These are phyloP conservation scores for Penicillium tannophilum DNA, from an alignment of 495 filamentous ascomycete genomes.

Conservation along the genomic window DNA sequence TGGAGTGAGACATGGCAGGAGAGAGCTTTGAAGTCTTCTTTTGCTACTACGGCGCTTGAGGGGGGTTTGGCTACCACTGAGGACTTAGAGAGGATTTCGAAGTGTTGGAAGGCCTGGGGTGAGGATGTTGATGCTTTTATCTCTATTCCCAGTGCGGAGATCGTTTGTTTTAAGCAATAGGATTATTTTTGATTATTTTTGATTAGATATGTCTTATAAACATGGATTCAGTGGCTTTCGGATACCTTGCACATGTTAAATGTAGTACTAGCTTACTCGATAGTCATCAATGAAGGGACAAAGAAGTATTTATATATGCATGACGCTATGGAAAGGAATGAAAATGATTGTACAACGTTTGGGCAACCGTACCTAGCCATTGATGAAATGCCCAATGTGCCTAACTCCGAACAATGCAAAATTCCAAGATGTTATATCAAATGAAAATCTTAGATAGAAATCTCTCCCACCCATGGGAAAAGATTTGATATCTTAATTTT, in stretches of 20 bases:
- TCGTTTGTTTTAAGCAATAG: slow-evolving; percentile 44
- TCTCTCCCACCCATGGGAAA: too few species aligned
- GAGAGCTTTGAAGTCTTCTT: slow-evolving; percentile 38
- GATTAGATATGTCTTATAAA: background rate
- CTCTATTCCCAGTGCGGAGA: slow-evolving; percentile 47
- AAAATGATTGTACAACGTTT: background rate
- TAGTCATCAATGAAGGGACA: too few species aligned
- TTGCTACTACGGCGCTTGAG: slow-evolving; percentile 41
- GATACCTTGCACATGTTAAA: too few species aligned
- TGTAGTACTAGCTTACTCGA: too few species aligned
- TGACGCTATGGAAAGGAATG: too few species aligned
- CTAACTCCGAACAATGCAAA: background rate
- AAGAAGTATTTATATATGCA: too few species aligned
- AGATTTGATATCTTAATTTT: slow-evolving; percentile 4
- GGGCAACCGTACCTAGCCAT: too few species aligned
- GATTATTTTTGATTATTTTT: too few species aligned
- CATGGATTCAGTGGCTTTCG: background rate
- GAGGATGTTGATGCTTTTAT: slow-evolving; percentile 51
- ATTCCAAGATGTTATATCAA: background rate
- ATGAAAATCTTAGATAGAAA: background rate
- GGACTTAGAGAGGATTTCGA: slow-evolving; percentile 45
- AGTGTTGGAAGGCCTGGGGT: slow-evolving; percentile 47
- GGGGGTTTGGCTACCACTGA: slow-evolving; percentile 38
- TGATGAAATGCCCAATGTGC: background rate
- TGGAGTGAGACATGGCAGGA: slow-evolving; percentile 53